phyloP scores from a whole-genome alignment of 805 yeast genomes.

The Spathaspora arborariae region DNA sequence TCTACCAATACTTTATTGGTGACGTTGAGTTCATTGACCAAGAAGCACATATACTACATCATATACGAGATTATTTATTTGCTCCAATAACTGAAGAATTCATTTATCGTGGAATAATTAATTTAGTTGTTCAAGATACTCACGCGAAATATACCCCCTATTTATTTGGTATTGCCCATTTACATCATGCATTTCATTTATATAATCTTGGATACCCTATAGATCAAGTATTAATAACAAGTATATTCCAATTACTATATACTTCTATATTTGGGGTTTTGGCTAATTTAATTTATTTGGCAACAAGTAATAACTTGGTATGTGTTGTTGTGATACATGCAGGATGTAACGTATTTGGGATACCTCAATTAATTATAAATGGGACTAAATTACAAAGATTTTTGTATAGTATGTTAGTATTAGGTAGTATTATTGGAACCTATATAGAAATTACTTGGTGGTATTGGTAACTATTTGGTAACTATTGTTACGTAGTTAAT shows the following conservation, averaged over 20 bases:
- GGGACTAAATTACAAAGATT: slow-evolving; percentile 7
- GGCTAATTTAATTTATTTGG: slow-evolving; percentile 52
- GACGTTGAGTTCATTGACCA: background rate
- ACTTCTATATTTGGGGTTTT: slow-evolving; percentile 71
- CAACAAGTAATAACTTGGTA: slow-evolving; percentile 48
- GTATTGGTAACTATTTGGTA: background rate
- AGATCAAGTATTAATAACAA: slow-evolving; percentile 26
- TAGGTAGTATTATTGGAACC: slow-evolving; percentile 5
- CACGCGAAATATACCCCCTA: slow-evolving; percentile 45
- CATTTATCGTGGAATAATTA: slow-evolving; percentile 53
- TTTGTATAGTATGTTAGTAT: slow-evolving; percentile 11
- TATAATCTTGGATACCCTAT: slow-evolving; percentile 24
- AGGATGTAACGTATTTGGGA: slow-evolving; percentile 67
- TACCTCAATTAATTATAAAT: slow-evolving; percentile 42
- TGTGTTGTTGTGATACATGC: slow-evolving; percentile 56
- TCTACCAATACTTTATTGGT: slow-evolving; percentile 26
- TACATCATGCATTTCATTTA: slow-evolving; percentile 65
- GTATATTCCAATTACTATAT: slow-evolving; percentile 55
- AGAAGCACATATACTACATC: slow-evolving; percentile 1
- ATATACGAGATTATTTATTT: slow-evolving; percentile 51
- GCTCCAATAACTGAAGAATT: slow-evolving; percentile 83
- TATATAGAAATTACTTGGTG: background rate
- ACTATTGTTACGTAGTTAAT: too few relatives aligned
- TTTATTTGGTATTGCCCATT: slow-evolving; percentile 73
- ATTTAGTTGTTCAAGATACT: slow-evolving; percentile 12